Evolutionary conservation across 192 early-diverging fungal species (phyloP), one percentile per base, ranked within the genome.

Genomic region (Phycomyces nitens): DNA sequence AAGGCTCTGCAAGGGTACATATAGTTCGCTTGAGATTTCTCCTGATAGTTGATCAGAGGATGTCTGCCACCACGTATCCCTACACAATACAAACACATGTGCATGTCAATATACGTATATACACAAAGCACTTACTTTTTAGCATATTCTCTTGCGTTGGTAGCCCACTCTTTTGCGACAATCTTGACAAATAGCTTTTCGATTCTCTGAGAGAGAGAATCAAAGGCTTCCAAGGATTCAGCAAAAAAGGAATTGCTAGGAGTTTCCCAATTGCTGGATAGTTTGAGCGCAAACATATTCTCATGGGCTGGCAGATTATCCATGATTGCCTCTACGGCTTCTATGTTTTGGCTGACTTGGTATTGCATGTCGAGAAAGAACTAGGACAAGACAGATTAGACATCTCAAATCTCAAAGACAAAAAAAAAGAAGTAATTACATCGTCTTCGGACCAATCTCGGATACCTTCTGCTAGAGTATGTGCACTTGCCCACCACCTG

Each of bases 381-480:
- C 83, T 85, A 63, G 15, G 49, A 41, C 23, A 7, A 29, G 15
- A 15, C 14, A 22, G 42, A 22, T 34, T n/a, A n/a, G n/a, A n/a
- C n/a, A n/a, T n/a, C n/a, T n/a, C n/a, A n/a, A n/a, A n/a, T n/a
- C n/a, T n/a, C n/a, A n/a, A n/a, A n/a, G n/a, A n/a, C n/a, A n/a
- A n/a, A n/a, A n/a, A n/a, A n/a, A n/a, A n/a, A n/a, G n/a, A n/a
- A n/a, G n/a, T n/a, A 66, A 66, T 62, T 80, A 85, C 83, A 42
- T 74, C 68, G 59, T 85, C 79, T 57, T 85, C 83, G 12, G 70
- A 74, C 83, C 80, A 82, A 29, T 81, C 77, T 43, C 70, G 71
- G 4, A 85, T 62, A 0, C 66, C 66, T 29, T 73, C 71, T 16
- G 64, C 57, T 10, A 85, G 43, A n/a, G 66, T 76, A 5, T 75